phyloP scores from a whole-genome alignment of 441 rosid genomes.

The Eruca vesicaria region DNA sequence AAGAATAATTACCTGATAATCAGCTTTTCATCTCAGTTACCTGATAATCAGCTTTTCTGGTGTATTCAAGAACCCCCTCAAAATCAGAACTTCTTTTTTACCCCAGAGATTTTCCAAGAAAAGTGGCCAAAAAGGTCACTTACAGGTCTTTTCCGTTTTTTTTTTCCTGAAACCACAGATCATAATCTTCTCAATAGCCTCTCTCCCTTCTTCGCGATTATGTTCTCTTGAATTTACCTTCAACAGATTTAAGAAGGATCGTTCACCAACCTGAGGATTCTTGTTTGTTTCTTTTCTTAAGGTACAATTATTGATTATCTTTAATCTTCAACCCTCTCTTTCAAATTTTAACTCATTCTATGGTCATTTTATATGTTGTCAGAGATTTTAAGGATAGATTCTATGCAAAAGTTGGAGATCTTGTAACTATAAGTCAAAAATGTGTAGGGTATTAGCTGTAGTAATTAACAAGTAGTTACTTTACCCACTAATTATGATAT shows the following conservation, averaged over 20 bases:
- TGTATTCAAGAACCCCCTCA: conserved; percentile 1
- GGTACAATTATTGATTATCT: conserved; percentile 8
- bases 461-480: conserved; percentile 9
- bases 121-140: conserved; percentile 8
- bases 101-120: conserved; percentile 10
- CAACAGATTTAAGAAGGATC: neutral
- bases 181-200: neutral
- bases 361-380: neutral
- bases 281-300: neutral
- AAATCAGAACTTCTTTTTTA: conserved; percentile 8
- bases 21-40: too few species aligned
- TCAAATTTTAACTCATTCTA: neutral
- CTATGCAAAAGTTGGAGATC: neutral
- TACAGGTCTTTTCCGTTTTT: neutral
- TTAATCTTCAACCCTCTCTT: neutral
- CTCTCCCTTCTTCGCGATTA: neutral
- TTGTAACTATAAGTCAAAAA: neutral
- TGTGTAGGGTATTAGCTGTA: neutral
- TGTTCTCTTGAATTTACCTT: neutral
- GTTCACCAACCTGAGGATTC: neutral
- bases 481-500: conserved; percentile 22
- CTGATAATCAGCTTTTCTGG: neutral
- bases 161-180: neutral
- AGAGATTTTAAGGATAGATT: neutral
- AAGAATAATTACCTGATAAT: too few species aligned